phyloP scores from a whole-genome alignment of 495 filamentous ascomycete genomes.

The Trichodelitschia bisporula region DNA sequence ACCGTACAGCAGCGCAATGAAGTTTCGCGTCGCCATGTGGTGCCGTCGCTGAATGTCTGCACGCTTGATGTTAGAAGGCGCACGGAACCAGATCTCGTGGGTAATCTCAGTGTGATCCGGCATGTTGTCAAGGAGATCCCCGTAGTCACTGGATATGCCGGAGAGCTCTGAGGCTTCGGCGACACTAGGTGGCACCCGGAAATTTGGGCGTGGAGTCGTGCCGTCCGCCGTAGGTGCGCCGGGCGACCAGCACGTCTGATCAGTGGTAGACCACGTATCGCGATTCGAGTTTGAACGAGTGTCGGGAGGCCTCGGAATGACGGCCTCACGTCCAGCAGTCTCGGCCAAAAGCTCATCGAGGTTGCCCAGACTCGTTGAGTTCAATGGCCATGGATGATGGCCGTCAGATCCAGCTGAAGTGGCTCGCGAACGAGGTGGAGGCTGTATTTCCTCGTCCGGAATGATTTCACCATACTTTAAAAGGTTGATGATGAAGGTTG shows the following conservation, averaged over 20 bases:
- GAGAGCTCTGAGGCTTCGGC: neutral
- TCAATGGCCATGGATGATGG: neutral
- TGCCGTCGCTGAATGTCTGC: conserved; percentile 7
- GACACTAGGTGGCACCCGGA: conserved; percentile 1
- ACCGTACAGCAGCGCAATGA: conserved; percentile 12
- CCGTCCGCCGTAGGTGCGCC: neutral
- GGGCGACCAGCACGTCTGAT: neutral
- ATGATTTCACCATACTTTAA: conserved; percentile 8
- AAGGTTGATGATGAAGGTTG: conserved; percentile 9
- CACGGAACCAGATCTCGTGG: conserved; percentile 13
- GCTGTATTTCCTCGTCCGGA: conserved; percentile 8
- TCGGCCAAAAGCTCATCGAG: too few species aligned
- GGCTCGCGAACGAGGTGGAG: conserved; percentile 1
- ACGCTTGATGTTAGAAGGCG: conserved; percentile 6
- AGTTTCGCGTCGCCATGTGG: conserved; percentile 12
- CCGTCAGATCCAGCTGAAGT: neutral
- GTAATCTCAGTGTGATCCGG: conserved; percentile 2
- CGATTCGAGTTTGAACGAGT: neutral
- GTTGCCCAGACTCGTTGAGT: neutral
- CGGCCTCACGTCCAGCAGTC: too few species aligned
- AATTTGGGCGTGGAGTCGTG: neutral
- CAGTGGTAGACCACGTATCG: neutral
- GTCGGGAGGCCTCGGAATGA: too few species aligned
- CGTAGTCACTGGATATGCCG: too few species aligned
- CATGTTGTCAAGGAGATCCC: conserved; percentile 1